Base-by-base conservation (phyloP, 179 eudicot species). In the Actinidia chinensis region DNA sequence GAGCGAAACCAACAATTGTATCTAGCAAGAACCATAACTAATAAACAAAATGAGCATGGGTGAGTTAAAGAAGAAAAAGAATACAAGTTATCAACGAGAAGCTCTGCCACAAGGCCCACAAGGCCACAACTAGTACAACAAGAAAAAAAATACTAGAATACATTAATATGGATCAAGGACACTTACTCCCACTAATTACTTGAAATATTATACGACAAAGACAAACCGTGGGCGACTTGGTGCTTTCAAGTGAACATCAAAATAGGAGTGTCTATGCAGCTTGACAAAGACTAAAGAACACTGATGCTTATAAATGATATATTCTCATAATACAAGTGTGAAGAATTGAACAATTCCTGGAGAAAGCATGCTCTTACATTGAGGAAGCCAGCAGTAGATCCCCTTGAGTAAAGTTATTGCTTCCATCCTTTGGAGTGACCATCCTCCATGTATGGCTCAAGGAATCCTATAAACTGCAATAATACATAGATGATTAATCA, bases 401-500 rank as follows among this genome's bases (percentile, higher is more conserved):
- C 33, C 71, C 43, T 13, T 4, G 20, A 15, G 22, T 33, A 9
- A 72, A 77, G 15, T 82, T 77, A 88, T 79, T 91, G 97, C 81
- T 81, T 92, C 97, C 98, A 92, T 82, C 84, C 82, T 81, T 82
- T 90, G 13, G 83, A 77, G 79, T 88, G 88, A n/a, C 97, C 98
- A 78, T 90, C 88, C 82, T 79, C 90, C 90, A 71, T 86, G 87
- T 88, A 92, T 8, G 93, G 97, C 83, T 94, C 97, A 59, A 94
- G 89, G 85, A 92, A 94, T 65, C 98, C 98, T 42, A 94, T 91
- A 80, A 94, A 94, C 95, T 94, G 93, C 82, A 79, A 50, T 47
- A 66, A 20, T 10, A 56, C 36, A 25, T 14, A 28, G 42, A 66
- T n/a, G 33, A 4, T n/a, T 56, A 23, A 71, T 51, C 14, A 51